These are phyloP conservation scores for Exophiala oligosperma DNA, from an alignment of 2,329 filamentous ascomycete genomes.

Conservation along the genomic window DNA sequence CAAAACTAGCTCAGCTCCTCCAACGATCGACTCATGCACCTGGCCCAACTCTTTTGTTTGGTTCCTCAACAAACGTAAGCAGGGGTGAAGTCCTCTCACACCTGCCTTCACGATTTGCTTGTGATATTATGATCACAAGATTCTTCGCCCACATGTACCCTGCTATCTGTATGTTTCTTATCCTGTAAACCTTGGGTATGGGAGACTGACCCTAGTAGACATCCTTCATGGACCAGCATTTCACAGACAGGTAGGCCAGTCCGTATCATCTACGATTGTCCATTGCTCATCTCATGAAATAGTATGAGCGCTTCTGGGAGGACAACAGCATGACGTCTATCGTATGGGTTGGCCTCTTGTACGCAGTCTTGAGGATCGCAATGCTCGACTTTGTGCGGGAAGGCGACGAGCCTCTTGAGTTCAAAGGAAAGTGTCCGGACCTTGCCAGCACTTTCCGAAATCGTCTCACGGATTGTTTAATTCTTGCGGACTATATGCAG, in stretches of 20 bases:
- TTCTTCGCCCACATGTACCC: conserved; percentile 83
- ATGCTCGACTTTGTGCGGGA: conserved; percentile 17
- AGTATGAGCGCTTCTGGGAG: conserved; percentile 17
- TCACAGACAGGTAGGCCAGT: conserved; percentile 54
- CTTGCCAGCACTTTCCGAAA: conserved; percentile 14
- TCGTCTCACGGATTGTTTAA: conserved; percentile 26
- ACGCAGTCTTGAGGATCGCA: conserved; percentile 14
- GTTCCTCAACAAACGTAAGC: conserved; percentile 65
- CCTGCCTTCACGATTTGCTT: conserved; percentile 75
- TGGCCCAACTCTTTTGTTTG: conserved; percentile 76
- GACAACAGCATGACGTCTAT: conserved; percentile 6
- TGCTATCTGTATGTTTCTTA: conserved; percentile 40
- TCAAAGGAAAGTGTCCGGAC: conserved; percentile 15
- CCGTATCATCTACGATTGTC: not conserved
- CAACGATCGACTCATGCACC: conserved; percentile 53
- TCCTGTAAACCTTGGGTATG: not conserved
- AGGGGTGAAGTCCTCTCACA: conserved; percentile 75
- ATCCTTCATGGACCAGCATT: conserved; percentile 83
- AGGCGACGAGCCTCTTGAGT: conserved; percentile 14
- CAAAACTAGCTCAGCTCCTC: conserved; percentile 71
- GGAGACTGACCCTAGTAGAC: conserved; percentile 38
- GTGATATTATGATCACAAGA: conserved; percentile 80
- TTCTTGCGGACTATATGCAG: conserved; percentile 28
- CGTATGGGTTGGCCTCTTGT: conserved; percentile 12
- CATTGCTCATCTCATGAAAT: not conserved